Base-by-base conservation (phyloP, 1,284 basidiomycete species). In the Ceratobasidium sp. region DNA sequence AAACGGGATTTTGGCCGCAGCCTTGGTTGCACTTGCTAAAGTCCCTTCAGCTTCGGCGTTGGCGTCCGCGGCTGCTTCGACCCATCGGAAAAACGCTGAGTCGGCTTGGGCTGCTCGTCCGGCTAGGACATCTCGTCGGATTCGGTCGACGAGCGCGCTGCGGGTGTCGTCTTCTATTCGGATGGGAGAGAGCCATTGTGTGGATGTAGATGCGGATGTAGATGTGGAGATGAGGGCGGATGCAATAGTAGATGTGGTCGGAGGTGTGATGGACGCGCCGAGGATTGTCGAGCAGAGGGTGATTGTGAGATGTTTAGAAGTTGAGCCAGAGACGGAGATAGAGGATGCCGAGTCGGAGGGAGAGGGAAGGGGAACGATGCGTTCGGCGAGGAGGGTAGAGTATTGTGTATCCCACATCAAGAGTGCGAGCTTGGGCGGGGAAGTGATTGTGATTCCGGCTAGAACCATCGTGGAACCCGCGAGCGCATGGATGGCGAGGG, bases 361-460 rank as follows among this genome's bases (percentile, higher is more conserved):
- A 35, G 73, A 49, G 2, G 77, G 74, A 8, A 78, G 66, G 20
- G 73, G 53, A 23, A 71, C 28, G n/a, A 58, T 26, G 6, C 66
- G 74, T 47, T 58, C 47, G 28, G 74, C 77, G 0, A 78, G 65
- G 15, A 78, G 47, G 7, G 58, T 63, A 35, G 75, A 75, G 35
- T 78, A 78, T 33, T 71, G 54, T 33, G 64, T 31, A 28, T 78
- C 74, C 74, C 77, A 78, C 20, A 78, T 58, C 1, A 78, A 56
- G 31, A 78, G 64, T 20, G 58, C 69, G 17, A 73, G 58, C 47
- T 73, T 60, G 31, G 54, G 17, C 15, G 69, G 69, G 45, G 69
- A 60, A 1, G 69, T 23, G 8, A 31, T 47, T n/a, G 56, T 61
- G 17, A 51, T 51, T 15, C 69, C 69, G 11, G 58, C 69, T 39